phyloP scores from a whole-genome alignment of 441 rosid genomes.

The Croton laevigatus region DNA sequence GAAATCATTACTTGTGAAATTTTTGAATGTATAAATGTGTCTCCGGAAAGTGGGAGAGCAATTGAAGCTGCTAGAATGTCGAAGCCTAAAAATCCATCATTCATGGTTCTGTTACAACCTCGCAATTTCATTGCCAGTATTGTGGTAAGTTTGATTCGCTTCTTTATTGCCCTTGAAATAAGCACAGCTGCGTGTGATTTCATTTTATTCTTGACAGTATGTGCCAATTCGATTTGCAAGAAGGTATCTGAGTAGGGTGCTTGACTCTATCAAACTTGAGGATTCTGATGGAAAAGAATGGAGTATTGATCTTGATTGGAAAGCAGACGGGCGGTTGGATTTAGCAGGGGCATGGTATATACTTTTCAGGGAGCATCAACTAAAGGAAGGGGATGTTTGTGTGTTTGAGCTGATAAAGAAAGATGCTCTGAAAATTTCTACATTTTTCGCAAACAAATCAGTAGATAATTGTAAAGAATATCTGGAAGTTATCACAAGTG shows the following conservation, averaged over 20 bases:
- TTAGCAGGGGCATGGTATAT: background rate
- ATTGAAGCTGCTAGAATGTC: constrained; percentile 14
- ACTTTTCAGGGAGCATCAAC: constrained; percentile 11
- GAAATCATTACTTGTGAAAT: constrained; percentile 8
- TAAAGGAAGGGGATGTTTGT: constrained; percentile 24
- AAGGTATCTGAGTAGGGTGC: background rate
- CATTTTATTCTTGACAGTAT: constrained; percentile 6
- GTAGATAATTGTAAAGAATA: background rate
- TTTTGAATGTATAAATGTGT: background rate
- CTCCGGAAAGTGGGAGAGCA: constrained; percentile 12
- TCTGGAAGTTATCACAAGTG: background rate
- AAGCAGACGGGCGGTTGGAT: background rate
- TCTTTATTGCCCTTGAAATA: background rate
- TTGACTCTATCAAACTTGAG: constrained; percentile 5
- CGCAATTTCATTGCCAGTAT: background rate
- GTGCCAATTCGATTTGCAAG: constrained; percentile 15
- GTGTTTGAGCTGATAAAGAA: constrained; percentile 19
- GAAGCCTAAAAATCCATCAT: constrained; percentile 20
- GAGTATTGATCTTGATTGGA: background rate
- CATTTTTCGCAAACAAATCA: constrained; percentile 9
- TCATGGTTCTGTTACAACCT: constrained; percentile 14
- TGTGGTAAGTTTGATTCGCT: background rate
- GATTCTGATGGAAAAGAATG: constrained; percentile 21
- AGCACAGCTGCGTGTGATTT: background rate
- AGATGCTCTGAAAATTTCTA: constrained; percentile 13